Base-by-base conservation (phyloP, 352 stramenopile species). In the Saprolegnia parasitica region DNA sequence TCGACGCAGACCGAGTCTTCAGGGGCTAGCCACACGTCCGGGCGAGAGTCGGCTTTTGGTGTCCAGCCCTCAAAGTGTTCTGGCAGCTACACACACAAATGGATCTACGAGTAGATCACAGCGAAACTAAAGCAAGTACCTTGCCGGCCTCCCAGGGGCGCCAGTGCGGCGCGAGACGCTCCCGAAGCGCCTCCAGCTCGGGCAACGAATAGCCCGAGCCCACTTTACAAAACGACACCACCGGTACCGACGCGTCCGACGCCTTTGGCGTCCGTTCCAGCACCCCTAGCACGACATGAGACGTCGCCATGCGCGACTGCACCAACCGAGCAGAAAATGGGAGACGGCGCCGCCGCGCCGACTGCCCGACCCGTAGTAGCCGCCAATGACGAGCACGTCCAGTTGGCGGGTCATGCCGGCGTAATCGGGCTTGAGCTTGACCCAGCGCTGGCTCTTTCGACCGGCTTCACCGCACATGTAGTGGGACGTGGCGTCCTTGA, bases 361-460 rank as follows among this genome's bases (percentile, higher is more conserved):
- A 20, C 83, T 71, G 0, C 85, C 87, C 16, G 79, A 89, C 45
- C 87, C 86, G 50, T 95, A 95, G 67, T 89, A 91, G 8, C 84
- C 87, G 18, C 86, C 87, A 23, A 95, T 73, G 61, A 95, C 93
- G 21, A 95, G 61, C 49, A 83, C 77, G 57, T 95, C 86, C 11
- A 95, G 57, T 45, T 93, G 83, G 18, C 83, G 91, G 11, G 86
- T 90, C 83, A 95, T 93, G 11, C 85, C 87, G 2, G 86, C 87
- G 64, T 94, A 95, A 72, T 95, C 85, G 6, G 86, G 86, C 60
- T 95, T 95, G 46, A 95, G 74, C 55, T 95, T 95, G 74, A 95
- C 78, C 87, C 87, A 95, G 29, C 84, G 90, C 68, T 91, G 89
- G 16, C 83, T 78, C 72, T 86, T 86, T 3, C 85, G 78, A 66